Evolutionary conservation across 148 eudicot species (phyloP), one percentile per base, ranked within the genome.

Genomic region (Drosera capensis): DNA sequence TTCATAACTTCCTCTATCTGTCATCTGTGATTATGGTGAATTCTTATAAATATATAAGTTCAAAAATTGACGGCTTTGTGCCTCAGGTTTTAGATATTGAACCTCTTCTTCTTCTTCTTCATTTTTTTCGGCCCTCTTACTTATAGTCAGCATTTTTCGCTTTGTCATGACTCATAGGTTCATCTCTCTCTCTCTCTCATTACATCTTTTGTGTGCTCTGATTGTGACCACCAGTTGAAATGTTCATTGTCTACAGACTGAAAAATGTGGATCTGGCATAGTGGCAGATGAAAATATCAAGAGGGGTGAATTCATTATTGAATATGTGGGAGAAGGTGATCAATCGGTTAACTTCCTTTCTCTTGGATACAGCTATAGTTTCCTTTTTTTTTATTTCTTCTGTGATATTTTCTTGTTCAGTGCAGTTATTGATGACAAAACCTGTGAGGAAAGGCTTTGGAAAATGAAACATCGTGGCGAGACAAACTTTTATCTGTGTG

Each of bases 251-350:
- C 48, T 66, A 57, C 75, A 92, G 99, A 92, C 99, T 22, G 95
- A 92, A 67, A 92, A 85, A 67, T 92, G 99, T 58, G 99, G 99
- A 53, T 65, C 86, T 40, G 99, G 99, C 46, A 69, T 92, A 59
- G 88, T 85, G 51, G 95, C 94, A 31, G 86, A 81, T 53, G 99
- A 92, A 77, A 94, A 92, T 67, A 92, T 92, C 35, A 77, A 70
- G 64, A 70, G 55, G 66, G 95, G 95, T 37, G 95, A 92, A 44
- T 90, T 80, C 70, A 69, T 92, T 20, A 81, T 92, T 52, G 99
- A 92, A 61, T 92, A 92, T 55, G 99, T 92, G 30, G 99, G 99
- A 70, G 99, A 92, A 92, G 99, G 99, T 92, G 67, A 39, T 44
- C 23, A 17, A 48, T 17, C 42, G 22, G 23, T 8, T 17, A 14